These are phyloP conservation scores for Ceratobasidium sp. DNA, from an alignment of 1,284 basidiomycete species.

Conservation along the genomic window DNA sequence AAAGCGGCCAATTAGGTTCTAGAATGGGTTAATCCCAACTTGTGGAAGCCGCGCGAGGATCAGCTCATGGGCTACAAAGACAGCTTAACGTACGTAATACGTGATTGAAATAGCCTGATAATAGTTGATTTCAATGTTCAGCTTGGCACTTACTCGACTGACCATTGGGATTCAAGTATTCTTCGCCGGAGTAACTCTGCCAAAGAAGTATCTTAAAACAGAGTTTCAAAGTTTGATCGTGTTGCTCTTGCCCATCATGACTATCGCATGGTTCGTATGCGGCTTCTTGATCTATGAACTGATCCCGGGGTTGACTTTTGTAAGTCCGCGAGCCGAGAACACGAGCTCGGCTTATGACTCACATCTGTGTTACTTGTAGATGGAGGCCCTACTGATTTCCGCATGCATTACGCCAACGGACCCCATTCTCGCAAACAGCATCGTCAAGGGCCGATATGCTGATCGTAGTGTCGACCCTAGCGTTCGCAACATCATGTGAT, in stretches of 20 bases:
- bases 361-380: neutral
- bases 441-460: slow-evolving; percentile 29
- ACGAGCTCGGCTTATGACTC: neutral
- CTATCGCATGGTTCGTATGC: slow-evolving; percentile 34
- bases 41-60: slow-evolving; percentile 28
- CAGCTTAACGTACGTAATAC: slow-evolving; percentile 14
- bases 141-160: slow-evolving; percentile 23
- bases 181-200: slow-evolving; percentile 32
- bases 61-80: slow-evolving; percentile 27
- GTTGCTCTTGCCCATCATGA: slow-evolving; percentile 34
- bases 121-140: neutral
- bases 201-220: slow-evolving; percentile 39
- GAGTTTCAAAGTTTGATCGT: slow-evolving; percentile 36
- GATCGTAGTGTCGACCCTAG: slow-evolving; percentile 12
- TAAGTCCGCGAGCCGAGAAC: neutral
- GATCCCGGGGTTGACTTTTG: slow-evolving; percentile 38
- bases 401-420: slow-evolving; percentile 40
- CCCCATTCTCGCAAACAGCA: slow-evolving; percentile 30
- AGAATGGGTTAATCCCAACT: slow-evolving; percentile 21
- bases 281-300: slow-evolving; percentile 31
- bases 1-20: neutral
- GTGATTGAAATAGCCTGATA: neutral
- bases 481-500: slow-evolving; percentile 31
- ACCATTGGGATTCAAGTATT: slow-evolving; percentile 38
- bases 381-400: slow-evolving; percentile 28